Evolutionary conservation across 148 eudicot species (phyloP).

Genomic region (Drosera capensis): DNA sequence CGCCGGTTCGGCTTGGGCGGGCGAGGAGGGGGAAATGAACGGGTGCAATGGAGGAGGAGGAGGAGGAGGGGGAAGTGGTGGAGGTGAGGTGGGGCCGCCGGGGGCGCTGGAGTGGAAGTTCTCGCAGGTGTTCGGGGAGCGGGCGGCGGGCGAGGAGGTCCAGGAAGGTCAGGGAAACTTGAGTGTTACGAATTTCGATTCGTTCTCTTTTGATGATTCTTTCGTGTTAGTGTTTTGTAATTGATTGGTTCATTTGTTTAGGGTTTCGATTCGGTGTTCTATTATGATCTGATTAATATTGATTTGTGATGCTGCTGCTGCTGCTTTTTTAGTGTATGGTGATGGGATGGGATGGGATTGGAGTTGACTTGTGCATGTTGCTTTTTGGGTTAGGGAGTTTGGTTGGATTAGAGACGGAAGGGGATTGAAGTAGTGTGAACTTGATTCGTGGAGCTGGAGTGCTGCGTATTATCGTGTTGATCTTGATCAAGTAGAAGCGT

Average conservation of each 20-base stretch:
- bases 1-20: too few relatives aligned
- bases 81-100: slow-evolving; percentile 34
- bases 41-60: slow-evolving; percentile 34
- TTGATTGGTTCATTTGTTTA: not conserved
- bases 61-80: slow-evolving; percentile 23
- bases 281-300: not conserved
- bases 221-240: too few relatives aligned
- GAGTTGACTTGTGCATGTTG: not conserved
- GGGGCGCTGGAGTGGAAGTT: slow-evolving; percentile 78
- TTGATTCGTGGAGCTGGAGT: too few relatives aligned
- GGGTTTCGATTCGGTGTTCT: not conserved
- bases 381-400: too few relatives aligned
- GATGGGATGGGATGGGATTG: not conserved
- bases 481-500: too few relatives aligned
- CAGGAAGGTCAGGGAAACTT: slow-evolving; percentile 58
- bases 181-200: not conserved
- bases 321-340: slow-evolving; percentile 3
- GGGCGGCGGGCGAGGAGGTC: slow-evolving; percentile 86
- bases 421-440: too few relatives aligned
- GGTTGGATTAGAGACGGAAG: too few relatives aligned
- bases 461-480: too few relatives aligned
- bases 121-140: slow-evolving; percentile 88
- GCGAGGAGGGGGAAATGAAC: slow-evolving; percentile 32
- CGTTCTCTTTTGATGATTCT: not conserved
- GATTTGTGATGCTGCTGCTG: slow-evolving; percentile 5